Conservation (phyloP, 2,329 filamentous ascomycete species). For the Microsporum ferrugineum region DNA sequence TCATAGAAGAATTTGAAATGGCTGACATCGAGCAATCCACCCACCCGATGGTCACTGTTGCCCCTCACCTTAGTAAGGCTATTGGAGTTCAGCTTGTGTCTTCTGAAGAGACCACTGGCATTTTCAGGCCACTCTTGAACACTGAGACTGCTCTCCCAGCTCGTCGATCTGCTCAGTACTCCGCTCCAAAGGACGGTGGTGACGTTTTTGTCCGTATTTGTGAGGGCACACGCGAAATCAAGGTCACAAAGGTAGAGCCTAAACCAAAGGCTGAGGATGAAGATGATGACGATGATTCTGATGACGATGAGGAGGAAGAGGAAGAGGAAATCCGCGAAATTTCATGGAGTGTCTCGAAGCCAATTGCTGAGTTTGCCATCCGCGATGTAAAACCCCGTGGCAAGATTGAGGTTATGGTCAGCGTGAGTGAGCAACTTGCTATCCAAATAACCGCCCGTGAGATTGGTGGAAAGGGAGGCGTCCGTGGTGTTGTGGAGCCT, state of each 20-base stretch:
- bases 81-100: constrained; percentile 67
- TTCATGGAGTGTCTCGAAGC: constrained; percentile 76
- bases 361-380: constrained; percentile 76
- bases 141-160: constrained; percentile 84
- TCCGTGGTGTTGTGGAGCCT: constrained; percentile 50
- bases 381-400: constrained; percentile 73
- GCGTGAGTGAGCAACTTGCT: constrained; percentile 66
- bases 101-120: constrained; percentile 41
- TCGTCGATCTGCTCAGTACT: constrained; percentile 68
- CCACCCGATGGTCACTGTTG: constrained; percentile 86
- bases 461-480: constrained; percentile 75
- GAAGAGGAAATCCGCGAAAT: constrained; percentile 81
- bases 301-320: constrained; percentile 58
- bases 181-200: constrained; percentile 66
- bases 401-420: constrained; percentile 90
- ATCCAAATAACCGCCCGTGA: constrained; percentile 74
- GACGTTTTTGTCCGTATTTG: constrained; percentile 80
- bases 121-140: constrained; percentile 70
- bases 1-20: constrained; percentile 88
- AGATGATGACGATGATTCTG: constrained; percentile 50
- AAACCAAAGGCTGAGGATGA: constrained; percentile 51
- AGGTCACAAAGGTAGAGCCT: constrained; percentile 76
- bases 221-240: constrained; percentile 84
- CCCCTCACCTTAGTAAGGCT: constrained; percentile 77
- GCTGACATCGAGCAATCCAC: constrained; percentile 93